Conservation (phyloP, 768 basidiomycete genomes). For the Lyophyllum atratum region DNA sequence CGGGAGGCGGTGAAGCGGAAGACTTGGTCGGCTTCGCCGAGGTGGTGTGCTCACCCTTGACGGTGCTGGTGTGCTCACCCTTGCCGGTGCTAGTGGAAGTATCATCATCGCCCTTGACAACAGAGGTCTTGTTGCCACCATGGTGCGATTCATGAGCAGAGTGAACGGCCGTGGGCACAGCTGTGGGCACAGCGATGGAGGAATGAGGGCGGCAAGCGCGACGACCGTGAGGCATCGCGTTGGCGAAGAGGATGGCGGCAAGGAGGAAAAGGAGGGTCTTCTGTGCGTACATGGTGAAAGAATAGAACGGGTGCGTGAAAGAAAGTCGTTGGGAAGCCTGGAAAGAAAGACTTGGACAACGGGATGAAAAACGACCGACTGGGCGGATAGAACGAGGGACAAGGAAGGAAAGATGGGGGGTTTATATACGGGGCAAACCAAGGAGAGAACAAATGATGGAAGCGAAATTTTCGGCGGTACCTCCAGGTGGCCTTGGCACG, state of each 20-base stretch:
- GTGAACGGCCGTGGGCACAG: conserved; percentile 1
- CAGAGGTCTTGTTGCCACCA: neutral
- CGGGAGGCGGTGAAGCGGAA: conserved; percentile 11
- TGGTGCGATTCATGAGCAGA: neutral
- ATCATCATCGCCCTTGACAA: neutral
- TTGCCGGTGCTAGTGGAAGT: conserved; percentile 2
- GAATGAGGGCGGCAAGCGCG: conserved; percentile 13
- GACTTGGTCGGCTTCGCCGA: conserved; percentile 6
- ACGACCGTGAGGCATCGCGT: conserved; percentile 19
- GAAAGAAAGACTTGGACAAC: conserved; percentile 18
- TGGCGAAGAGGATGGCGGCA: conserved; percentile 24
- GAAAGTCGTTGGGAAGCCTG: conserved; percentile 16
- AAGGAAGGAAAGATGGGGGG: neutral
- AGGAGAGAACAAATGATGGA: neutral
- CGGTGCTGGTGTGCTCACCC: neutral
- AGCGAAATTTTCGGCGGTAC: conserved; percentile 1
- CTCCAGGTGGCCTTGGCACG: neutral
- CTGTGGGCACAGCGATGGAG: neutral
- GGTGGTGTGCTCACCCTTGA: conserved; percentile 4
- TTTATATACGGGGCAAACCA: neutral
- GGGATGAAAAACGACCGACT: conserved; percentile 18
- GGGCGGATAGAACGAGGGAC: conserved; percentile 8
- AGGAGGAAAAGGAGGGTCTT: conserved; percentile 22
- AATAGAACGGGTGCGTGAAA: conserved; percentile 14
- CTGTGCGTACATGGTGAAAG: conserved; percentile 23